Evolutionary conservation across 2,329 filamentous ascomycete genomes (phyloP).

Genomic region (Botrytis porri): DNA sequence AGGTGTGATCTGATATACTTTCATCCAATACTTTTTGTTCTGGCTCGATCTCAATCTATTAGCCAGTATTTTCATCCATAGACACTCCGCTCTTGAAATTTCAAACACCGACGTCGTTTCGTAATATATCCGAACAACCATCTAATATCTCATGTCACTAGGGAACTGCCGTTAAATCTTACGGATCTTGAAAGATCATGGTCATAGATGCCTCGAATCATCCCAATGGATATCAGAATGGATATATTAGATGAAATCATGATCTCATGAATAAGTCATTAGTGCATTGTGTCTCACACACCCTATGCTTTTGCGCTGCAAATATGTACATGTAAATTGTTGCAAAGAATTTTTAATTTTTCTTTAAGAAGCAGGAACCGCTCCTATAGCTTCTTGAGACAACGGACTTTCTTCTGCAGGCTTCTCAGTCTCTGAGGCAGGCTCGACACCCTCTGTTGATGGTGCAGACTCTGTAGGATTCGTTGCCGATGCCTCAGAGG

Average conservation of each 20-base stretch:
- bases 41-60: not conserved
- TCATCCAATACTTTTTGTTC: not conserved
- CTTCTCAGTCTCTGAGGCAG: not conserved
- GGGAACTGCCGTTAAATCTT: not conserved
- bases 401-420: slow-evolving; percentile 17
- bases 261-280: slow-evolving; percentile 1
- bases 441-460: not conserved
- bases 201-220: not conserved
- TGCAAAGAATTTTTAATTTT: not conserved
- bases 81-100: not conserved
- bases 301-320: not conserved
- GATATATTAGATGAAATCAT: not conserved
- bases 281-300: slow-evolving; percentile 3
- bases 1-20: not conserved
- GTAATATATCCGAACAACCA: slow-evolving; percentile 2
- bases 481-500: not conserved
- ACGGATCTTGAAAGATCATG: not conserved
- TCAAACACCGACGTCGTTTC: slow-evolving; percentile 9
- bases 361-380: slow-evolving; percentile 32
- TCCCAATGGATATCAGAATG: not conserved
- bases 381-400: slow-evolving; percentile 30
- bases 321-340: slow-evolving; percentile 17
- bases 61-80: not conserved
- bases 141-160: not conserved
- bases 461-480: slow-evolving; percentile 3